These are phyloP conservation scores for Buddleja alternifolia DNA, from an alignment of 257 asterid genomes.

Conservation along the genomic window DNA sequence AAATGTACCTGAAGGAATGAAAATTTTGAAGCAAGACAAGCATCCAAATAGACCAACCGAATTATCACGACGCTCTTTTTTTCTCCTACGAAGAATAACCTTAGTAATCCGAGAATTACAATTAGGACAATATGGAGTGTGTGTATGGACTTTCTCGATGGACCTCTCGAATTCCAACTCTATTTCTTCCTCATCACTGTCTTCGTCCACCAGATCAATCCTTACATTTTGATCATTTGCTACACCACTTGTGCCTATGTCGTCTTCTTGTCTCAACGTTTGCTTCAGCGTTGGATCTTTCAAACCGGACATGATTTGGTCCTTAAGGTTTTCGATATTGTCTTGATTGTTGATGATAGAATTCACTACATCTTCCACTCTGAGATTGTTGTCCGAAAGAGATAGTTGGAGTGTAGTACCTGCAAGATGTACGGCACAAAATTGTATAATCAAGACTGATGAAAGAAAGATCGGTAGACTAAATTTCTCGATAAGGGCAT, in stretches of 20 bases:
- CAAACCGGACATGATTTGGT: background rate
- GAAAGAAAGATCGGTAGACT: no score
- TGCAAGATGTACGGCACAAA: background rate
- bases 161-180: conserved; percentile 69
- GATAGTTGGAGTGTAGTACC: conserved; percentile 27
- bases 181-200: conserved; percentile 51
- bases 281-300: background rate
- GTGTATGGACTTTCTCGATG: conserved; percentile 52
- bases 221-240: conserved; percentile 18
- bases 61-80: background rate
- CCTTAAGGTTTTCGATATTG: background rate
- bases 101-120: conserved; percentile 55
- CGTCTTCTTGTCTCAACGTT: background rate
- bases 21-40: conserved; percentile 60
- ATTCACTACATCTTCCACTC: conserved; percentile 26
- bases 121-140: conserved; percentile 63
- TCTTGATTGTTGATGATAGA: conserved; percentile 29
- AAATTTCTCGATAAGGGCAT: no score
- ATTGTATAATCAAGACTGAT: no score
- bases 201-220: conserved; percentile 29
- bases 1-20: conserved; percentile 48
- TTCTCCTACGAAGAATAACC: conserved; percentile 62
- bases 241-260: background rate
- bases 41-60: conserved; percentile 50
- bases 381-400: background rate